Base-by-base conservation (phyloP, 805 yeast species). In the Metschnikowia shivogae region DNA sequence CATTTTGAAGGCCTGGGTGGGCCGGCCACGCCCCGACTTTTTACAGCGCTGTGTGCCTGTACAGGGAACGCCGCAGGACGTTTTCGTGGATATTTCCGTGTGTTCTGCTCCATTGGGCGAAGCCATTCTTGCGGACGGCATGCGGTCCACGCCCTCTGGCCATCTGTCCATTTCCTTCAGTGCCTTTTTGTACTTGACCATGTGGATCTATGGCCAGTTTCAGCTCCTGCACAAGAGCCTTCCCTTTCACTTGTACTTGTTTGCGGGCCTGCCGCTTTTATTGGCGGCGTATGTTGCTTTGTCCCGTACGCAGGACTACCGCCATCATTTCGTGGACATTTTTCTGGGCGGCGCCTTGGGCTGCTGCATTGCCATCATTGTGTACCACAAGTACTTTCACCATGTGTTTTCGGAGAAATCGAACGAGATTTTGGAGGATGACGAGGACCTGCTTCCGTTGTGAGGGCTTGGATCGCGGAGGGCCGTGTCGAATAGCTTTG, bases 101-200 rank as follows among this genome's bases (percentile, higher is more conserved):
- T 61, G 65, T 36, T 50, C 62, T 3, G 57, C 59, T 2, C 65
- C 65, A 2, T 51, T 56, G 47, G 65, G 65, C 1, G 36, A 43
- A 8, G 22, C 45, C 22, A 39, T 45, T 33, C 58, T 80, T 24
- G 50, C 56, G 13, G 84, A 79, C 50, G 84, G 84, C 2, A 71
- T 76, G 70, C 68, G 78, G 48, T 70, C 78, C 24, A 73, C 81
- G 6, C 84, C 84, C 0, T 74, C 80, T 6, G 84, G 84, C 20
- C 84, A 79, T 53, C 65, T 79, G 8, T 68, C 80, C 2, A 65
- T 73, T 33, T 68, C 81, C n/a, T 80, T 79, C 56, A 62, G 76
- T 12, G 78, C 80, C 1, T 62, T 78, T 43, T 60, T 67, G 7
- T 79, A 63, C 59, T 63, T 79, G 41, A 52, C 76, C 10, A 57